Evolutionary conservation across 164 flowering plant genomes (phyloP).

Genomic region (Kingdonia uniflora): DNA sequence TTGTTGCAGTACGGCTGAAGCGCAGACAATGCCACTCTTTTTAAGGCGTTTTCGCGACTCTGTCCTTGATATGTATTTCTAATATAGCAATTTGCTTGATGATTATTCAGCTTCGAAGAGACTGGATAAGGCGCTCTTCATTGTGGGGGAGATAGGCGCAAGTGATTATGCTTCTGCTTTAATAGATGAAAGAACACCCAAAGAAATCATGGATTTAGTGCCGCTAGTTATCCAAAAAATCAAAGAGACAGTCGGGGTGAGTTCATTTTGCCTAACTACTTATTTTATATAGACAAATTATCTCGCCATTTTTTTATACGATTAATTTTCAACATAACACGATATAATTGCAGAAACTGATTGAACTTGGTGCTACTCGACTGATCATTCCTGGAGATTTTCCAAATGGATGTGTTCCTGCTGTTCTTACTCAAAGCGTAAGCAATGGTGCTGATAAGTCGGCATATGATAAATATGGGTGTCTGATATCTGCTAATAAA

Average conservation of each 20-base stretch:
- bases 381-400: conserved; percentile 3
- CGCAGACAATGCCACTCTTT: no score
- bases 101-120: not conserved
- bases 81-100: no score
- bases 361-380: conserved; percentile 5
- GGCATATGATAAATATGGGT: not conserved
- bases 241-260: not conserved
- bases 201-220: not conserved
- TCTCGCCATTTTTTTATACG: no score
- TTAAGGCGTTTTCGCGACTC: no score
- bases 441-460: not conserved
- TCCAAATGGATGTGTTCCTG: not conserved
- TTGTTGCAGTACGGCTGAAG: no score
- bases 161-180: conserved; percentile 4
- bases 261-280: not conserved
- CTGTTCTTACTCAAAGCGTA: not conserved
- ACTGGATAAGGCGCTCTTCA: conserved; percentile 2
- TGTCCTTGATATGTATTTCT: no score
- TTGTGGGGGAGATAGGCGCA: conserved; percentile 6
- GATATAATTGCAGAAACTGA: not conserved
- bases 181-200: not conserved
- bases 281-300: not conserved
- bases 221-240: not conserved
- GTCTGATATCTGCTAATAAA: not conserved
- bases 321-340: no score